phyloP scores from a whole-genome alignment of 176 grass and related monocot species.

The Eleusine indica region DNA sequence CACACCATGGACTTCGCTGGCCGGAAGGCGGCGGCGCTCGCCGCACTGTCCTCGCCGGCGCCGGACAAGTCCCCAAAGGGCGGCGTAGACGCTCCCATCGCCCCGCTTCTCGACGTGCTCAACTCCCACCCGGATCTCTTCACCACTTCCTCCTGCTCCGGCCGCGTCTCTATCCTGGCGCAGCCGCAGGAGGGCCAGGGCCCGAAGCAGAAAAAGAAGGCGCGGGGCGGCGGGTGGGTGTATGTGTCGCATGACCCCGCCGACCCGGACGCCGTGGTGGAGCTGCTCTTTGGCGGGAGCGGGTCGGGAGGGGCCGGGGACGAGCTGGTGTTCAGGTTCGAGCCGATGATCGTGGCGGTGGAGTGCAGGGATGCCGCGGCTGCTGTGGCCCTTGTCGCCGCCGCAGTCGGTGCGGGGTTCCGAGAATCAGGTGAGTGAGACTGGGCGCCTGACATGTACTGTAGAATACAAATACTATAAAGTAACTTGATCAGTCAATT shows the following conservation, averaged over 20 bases:
- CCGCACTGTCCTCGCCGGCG: constrained; percentile 57
- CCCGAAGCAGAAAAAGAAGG: constrained; percentile 75
- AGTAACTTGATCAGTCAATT: background rate
- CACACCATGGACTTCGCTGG: constrained; percentile 66
- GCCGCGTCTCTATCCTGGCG: constrained; percentile 85
- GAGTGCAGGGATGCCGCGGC: constrained; percentile 70
- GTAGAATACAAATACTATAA: background rate
- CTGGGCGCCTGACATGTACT: background rate
- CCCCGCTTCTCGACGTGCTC: constrained; percentile 62
- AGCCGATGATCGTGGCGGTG: constrained; percentile 86
- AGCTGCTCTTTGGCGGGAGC: constrained; percentile 59
- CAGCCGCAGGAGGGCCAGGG: constrained; percentile 40
- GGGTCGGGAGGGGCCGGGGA: constrained; percentile 35
- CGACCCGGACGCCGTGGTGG: constrained; percentile 53
- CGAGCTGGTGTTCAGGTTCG: constrained; percentile 88
- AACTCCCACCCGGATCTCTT: constrained; percentile 76
- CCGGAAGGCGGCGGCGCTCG: constrained; percentile 73
- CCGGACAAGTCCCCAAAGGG: constrained; percentile 97
- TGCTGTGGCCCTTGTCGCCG: constrained; percentile 60
- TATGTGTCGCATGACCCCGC: constrained; percentile 84
- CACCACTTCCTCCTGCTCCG: constrained; percentile 97
- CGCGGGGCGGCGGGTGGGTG: constrained; percentile 75
- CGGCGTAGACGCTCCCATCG: constrained; percentile 68
- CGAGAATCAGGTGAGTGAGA: constrained; percentile 74
- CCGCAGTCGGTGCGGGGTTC: constrained; percentile 72